phyloP scores from a whole-genome alignment of 2,329 filamentous ascomycete genomes.

The Orbilia brochopaga region DNA sequence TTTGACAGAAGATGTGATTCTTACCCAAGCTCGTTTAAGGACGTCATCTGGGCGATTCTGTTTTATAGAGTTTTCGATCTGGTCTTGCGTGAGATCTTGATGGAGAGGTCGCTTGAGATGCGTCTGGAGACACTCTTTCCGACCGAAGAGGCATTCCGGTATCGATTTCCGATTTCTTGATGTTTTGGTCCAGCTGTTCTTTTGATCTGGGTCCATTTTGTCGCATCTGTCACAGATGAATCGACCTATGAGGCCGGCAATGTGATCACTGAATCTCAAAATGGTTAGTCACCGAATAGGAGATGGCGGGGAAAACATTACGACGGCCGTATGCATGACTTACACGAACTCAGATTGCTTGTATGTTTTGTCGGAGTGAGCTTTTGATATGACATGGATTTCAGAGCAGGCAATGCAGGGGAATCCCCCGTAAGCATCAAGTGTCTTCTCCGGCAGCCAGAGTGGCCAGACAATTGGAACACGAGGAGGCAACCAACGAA shows the following conservation, averaged over 20 bases:
- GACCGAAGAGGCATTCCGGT: conserved; percentile 6
- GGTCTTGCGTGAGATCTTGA: not conserved
- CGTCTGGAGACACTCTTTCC: not conserved
- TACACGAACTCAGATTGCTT: conserved; percentile 25
- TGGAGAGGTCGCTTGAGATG: conserved; percentile 8
- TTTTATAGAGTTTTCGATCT: not conserved
- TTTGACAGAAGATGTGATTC: not conserved
- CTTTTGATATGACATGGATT: not conserved
- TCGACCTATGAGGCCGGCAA: conserved; percentile 16
- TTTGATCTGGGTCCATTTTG: not conserved
- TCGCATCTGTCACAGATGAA: conserved; percentile 14
- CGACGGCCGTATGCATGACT: not conserved
- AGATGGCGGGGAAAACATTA: not conserved
- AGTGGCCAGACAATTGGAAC: conserved; percentile 26
- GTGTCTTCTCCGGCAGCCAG: conserved; percentile 1
- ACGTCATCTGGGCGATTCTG: conserved; percentile 11
- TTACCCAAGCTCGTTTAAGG: conserved; percentile 4
- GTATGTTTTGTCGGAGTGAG: not conserved
- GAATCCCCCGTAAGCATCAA: conserved; percentile 1
- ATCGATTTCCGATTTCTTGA: conserved; percentile 2
- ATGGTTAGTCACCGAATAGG: not conserved
- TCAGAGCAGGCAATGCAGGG: conserved; percentile 1
- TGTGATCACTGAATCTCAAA: conserved; percentile 10
- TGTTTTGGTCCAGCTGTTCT: not conserved
- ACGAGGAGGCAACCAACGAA: conserved; percentile 19